phyloP scores from a whole-genome alignment of 352 stramenopile genomes.

The Pythium phragmitis region DNA sequence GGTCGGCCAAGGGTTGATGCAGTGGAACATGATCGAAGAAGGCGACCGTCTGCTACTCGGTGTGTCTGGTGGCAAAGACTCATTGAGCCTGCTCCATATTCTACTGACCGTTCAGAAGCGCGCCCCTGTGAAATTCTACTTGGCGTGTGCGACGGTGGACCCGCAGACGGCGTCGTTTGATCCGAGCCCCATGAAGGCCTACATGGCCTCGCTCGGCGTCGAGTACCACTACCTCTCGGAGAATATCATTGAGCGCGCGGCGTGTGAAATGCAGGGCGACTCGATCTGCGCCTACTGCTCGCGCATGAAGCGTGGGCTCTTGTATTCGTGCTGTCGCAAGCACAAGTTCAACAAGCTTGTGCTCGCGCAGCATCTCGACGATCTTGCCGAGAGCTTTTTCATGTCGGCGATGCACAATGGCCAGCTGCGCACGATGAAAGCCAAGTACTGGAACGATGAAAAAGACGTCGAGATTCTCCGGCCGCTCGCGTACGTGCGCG shows the following conservation, averaged over 20 bases:
- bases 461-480: constrained; percentile 93
- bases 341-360: constrained; percentile 36
- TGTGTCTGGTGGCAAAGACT: constrained; percentile 96
- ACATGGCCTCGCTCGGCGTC: constrained; percentile 91
- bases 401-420: constrained; percentile 90
- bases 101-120: constrained; percentile 90
- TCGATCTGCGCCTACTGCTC: constrained; percentile 92
- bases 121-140: constrained; percentile 90
- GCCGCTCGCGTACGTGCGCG: constrained; percentile 92
- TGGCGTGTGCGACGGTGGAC: constrained; percentile 93
- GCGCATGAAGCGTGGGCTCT: constrained; percentile 91
- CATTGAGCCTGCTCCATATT: constrained; percentile 92
- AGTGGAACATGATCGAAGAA: constrained; percentile 93
- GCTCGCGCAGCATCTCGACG: constrained; percentile 93
- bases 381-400: constrained; percentile 95
- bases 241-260: constrained; percentile 76
- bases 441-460: constrained; percentile 92
- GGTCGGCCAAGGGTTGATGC: constrained; percentile 75
- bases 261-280: constrained; percentile 61
- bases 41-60: constrained; percentile 93
- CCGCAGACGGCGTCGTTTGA: constrained; percentile 94
- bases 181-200: constrained; percentile 92
- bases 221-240: constrained; percentile 91
- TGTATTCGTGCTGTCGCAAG: constrained; percentile 32
- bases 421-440: constrained; percentile 92